Percentiles rank a stretch among this genome's conserved stretches.
phyloP scores from a whole-genome alignment of 2,329 filamentous ascomycete genomes.

The Xylaria digitata region DNA sequence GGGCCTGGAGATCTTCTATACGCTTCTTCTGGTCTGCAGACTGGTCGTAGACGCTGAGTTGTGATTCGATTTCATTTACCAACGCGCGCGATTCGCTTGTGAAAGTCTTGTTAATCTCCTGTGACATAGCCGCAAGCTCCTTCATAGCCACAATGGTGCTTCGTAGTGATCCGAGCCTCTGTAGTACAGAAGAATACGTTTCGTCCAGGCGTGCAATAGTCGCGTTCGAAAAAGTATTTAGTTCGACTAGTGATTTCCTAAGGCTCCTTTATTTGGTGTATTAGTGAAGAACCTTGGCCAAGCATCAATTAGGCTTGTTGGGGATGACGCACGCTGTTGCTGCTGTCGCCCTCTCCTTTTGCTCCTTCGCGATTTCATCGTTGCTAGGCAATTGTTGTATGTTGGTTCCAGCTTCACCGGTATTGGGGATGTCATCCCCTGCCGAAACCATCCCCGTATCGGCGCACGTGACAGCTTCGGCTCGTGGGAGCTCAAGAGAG shows the following conservation, averaged over 20 bases:
- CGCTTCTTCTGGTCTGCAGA: conserved; percentile 74
- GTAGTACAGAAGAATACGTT: conserved; percentile 78
- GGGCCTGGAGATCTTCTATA: conserved; percentile 70
- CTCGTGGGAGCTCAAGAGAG: conserved; percentile 60
- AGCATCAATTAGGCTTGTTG: not conserved
- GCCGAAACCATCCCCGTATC: conserved; percentile 56
- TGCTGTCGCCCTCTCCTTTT: conserved; percentile 55
- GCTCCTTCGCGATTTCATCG: conserved; percentile 56
- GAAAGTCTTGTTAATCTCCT: conserved; percentile 69
- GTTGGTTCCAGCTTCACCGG: conserved; percentile 35
- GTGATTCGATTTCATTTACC: conserved; percentile 67
- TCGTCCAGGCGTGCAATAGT: conserved; percentile 76
- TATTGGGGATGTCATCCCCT: conserved; percentile 41
- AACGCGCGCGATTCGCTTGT: conserved; percentile 68
- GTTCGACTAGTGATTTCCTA: conserved; percentile 62
- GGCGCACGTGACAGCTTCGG: conserved; percentile 59
- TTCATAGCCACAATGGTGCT: conserved; percentile 72
- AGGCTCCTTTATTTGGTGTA: conserved; percentile 57
- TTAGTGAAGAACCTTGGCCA: conserved; percentile 40
- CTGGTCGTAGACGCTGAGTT: conserved; percentile 69
- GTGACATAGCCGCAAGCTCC: conserved; percentile 72
- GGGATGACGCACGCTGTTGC: conserved; percentile 55
- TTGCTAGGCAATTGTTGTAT: conserved; percentile 45
- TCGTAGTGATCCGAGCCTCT: conserved; percentile 73
- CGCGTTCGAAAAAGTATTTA: conserved; percentile 69